A percentile compares a stretch with the other conserved stretches of the same genome.
Conservation (phyloP, 495 filamentous ascomycete genomes). For the Trichoderma asperelloides region DNA sequence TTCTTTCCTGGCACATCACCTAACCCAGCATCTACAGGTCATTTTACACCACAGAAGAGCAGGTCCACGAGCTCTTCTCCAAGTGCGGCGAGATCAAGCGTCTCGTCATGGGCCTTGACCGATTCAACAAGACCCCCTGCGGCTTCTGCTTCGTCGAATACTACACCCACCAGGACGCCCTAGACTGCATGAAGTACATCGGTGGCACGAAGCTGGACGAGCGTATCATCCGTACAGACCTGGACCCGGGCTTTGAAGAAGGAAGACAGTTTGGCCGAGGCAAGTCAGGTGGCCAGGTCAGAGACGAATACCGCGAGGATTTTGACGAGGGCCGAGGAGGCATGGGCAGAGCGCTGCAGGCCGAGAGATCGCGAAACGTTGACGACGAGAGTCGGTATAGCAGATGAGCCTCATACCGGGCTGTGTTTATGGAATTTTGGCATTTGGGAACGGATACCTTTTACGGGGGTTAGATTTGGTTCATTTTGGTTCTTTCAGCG, state of each 20-base stretch:
- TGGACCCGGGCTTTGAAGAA: slow-evolving; percentile 93
- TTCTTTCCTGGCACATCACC: not conserved
- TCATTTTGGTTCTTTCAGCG: not conserved
- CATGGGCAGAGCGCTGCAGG: slow-evolving; percentile 52
- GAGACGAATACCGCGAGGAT: slow-evolving; percentile 94
- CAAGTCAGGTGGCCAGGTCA: slow-evolving; percentile 92
- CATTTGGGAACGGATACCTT: slow-evolving; percentile 5
- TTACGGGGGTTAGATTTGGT: not conserved
- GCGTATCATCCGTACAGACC: slow-evolving; percentile 89
- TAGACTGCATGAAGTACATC: slow-evolving; percentile 97
- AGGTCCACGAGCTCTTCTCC: slow-evolving; percentile 93
- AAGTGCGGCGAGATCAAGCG: slow-evolving; percentile 98
- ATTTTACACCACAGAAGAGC: slow-evolving; percentile 99
- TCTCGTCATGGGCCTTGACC: slow-evolving; percentile 95
- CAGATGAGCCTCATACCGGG: not conserved
- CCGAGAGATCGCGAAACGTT: slow-evolving; percentile 51
- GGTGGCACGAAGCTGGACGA: slow-evolving; percentile 98
- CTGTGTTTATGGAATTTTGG: not conserved
- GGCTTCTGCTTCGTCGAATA: slow-evolving; percentile 99
- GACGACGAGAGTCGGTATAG: slow-evolving; percentile 20
- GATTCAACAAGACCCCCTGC: slow-evolving; percentile 94
- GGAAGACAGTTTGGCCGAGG: slow-evolving; percentile 85
- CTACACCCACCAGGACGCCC: slow-evolving; percentile 90
- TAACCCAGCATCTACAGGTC: slow-evolving; percentile 49
- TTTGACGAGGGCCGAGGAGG: slow-evolving; percentile 92